A percentile compares a stretch with the other conserved stretches of the same genome.
Evolutionary conservation across 2,329 filamentous ascomycete species (phyloP).

Genomic region (Botrytis aclada): DNA sequence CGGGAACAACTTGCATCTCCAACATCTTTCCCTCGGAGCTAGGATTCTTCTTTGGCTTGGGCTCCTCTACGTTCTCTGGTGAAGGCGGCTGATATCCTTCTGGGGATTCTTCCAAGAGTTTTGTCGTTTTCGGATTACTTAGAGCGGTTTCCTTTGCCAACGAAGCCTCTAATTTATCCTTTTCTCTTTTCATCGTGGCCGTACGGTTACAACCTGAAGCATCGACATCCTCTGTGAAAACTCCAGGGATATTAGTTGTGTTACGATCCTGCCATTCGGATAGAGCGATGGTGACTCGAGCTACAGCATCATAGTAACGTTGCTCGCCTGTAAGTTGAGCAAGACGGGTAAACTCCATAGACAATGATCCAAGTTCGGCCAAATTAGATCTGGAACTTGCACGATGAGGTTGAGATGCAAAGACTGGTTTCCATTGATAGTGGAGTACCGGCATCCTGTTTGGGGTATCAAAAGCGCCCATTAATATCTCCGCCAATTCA

Average conservation of each 20-base stretch:
- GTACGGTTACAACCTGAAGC: slow-evolving; percentile 69
- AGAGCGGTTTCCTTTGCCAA: slow-evolving; percentile 19
- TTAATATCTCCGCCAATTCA: slow-evolving; percentile 68
- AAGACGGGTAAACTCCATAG: slow-evolving; percentile 84
- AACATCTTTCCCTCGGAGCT: slow-evolving; percentile 23
- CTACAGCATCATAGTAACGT: slow-evolving; percentile 87
- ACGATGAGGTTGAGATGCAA: slow-evolving; percentile 59
- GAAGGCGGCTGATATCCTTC: slow-evolving; percentile 36
- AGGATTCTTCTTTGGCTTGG: slow-evolving; percentile 27
- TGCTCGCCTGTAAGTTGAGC: slow-evolving; percentile 78
- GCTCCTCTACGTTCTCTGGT: slow-evolving; percentile 25
- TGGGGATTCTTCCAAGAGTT: slow-evolving; percentile 24
- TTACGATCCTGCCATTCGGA: slow-evolving; percentile 68
- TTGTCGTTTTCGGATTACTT: slow-evolving; percentile 12
- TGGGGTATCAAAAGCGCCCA: slow-evolving; percentile 77
- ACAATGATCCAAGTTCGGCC: slow-evolving; percentile 63
- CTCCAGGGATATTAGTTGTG: slow-evolving; percentile 64
- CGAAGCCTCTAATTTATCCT: slow-evolving; percentile 6
- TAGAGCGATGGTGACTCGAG: slow-evolving; percentile 78
- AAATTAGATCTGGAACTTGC: slow-evolving; percentile 56
- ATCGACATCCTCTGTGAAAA: slow-evolving; percentile 78
- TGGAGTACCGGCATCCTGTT: slow-evolving; percentile 87
- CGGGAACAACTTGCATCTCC: slow-evolving; percentile 34
- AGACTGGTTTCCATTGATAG: slow-evolving; percentile 71
- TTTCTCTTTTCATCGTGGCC: slow-evolving; percentile 3